Evolutionary conservation across 225 moss, liverwort and hornwort genomes (phyloP).

Genomic region (Thuidium tamariscinum): DNA sequence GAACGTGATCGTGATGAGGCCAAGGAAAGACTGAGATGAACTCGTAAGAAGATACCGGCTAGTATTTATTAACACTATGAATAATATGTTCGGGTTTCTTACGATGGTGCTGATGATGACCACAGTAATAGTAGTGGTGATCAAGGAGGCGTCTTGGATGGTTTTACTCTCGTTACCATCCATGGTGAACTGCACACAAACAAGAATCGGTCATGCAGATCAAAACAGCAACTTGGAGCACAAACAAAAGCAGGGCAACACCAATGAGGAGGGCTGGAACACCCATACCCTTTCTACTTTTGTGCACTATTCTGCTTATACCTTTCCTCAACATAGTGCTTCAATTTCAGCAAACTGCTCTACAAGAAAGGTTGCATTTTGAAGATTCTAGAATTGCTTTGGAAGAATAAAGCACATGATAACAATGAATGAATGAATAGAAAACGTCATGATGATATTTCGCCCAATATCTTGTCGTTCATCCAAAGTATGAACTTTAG

Average conservation of each 20-base stretch:
- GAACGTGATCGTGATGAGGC: background rate
- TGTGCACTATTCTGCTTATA: background rate
- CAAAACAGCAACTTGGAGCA: background rate
- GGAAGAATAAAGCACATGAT: background rate
- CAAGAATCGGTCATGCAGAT: background rate
- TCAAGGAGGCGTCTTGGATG: slow-evolving; percentile 55
- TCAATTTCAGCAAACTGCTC: background rate
- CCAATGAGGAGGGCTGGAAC: background rate
- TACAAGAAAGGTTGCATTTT: background rate
- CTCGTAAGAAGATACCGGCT: no score
- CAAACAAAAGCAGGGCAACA: background rate
- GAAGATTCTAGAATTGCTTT: background rate
- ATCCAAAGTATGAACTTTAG: background rate
- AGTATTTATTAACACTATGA: no score
- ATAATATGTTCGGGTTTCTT: no score
- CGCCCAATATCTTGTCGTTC: background rate
- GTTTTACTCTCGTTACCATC: slow-evolving; percentile 45
- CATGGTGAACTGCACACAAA: slow-evolving; percentile 52
- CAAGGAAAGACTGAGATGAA: no score
- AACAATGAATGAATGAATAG: background rate
- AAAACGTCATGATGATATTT: rapidly evolving
- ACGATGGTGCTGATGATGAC: slow-evolving; percentile 69
- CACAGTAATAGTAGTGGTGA: slow-evolving; percentile 74
- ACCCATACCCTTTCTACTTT: background rate
- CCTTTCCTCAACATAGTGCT: no score